Conservation (phyloP, 164 flowering plant species). For the Tinospora cordifolia region DNA sequence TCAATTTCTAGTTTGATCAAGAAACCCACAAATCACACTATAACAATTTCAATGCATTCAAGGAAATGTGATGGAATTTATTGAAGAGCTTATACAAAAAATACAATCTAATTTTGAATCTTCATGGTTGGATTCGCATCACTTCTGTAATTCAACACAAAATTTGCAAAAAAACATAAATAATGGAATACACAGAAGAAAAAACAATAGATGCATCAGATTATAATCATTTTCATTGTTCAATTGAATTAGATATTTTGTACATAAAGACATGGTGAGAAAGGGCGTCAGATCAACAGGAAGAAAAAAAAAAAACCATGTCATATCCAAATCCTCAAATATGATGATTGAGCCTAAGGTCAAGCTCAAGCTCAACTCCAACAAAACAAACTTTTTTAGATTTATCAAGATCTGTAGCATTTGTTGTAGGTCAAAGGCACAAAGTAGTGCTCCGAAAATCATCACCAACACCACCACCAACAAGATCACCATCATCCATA, state of each 20-base stretch:
- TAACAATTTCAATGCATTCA: too few species aligned
- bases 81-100: too few species aligned
- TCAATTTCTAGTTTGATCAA: too few species aligned
- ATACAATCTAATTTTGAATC: not conserved
- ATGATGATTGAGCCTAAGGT: too few species aligned
- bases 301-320: conserved; percentile 3
- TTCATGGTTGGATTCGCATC: not conserved
- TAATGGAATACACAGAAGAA: not conserved
- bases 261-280: conserved; percentile 10
- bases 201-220: not conserved
- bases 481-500: conserved; percentile 10
- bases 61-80: too few species aligned
- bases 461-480: conserved; percentile 22
- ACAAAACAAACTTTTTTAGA: conserved; percentile 21
- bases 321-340: conserved; percentile 13
- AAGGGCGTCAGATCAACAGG: conserved; percentile 3
- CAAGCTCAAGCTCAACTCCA: conserved; percentile 15
- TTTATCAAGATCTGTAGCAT: not conserved
- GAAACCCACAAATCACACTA: too few species aligned
- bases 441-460: conserved; percentile 42
- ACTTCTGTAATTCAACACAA: not conserved
- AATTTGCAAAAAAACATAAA: not conserved
- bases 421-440: conserved; percentile 6
- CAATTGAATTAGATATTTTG: conserved; percentile 20
- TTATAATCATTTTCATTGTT: conserved; percentile 10